Conservation (phyloP, 352 stramenopile species). For the Globisporangium barbulae region DNA sequence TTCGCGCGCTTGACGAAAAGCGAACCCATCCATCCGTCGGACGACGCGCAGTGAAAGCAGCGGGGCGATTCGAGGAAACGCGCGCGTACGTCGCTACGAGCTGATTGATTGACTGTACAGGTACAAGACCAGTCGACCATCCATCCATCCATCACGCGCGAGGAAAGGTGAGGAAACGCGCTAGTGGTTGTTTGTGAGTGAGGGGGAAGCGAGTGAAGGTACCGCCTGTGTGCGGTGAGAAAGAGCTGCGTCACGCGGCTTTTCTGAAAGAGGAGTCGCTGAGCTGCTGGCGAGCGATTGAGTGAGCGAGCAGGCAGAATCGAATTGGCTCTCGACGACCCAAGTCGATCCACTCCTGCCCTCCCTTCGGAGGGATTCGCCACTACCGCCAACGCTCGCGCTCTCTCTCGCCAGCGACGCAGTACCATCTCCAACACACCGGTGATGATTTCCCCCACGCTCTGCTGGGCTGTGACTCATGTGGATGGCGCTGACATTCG, state of each 20-base stretch:
- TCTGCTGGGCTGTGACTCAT: background rate
- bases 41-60: background rate
- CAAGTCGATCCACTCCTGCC: background rate
- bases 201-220: background rate
- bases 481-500: background rate
- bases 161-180: slow-evolving; percentile 6
- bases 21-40: slow-evolving; percentile 9
- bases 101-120: background rate
- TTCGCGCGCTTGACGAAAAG: slow-evolving; percentile 4
- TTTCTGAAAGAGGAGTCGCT: background rate
- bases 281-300: background rate
- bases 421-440: background rate
- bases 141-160: slow-evolving; percentile 12
- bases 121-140: background rate
- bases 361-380: slow-evolving; percentile 1
- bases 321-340: slow-evolving; percentile 1
- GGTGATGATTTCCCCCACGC: background rate
- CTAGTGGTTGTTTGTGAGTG: background rate
- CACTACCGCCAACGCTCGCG: background rate
- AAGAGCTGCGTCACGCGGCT: background rate
- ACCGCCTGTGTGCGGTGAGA: background rate
- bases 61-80: slow-evolving; percentile 1
- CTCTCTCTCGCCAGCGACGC: slow-evolving; percentile 3
- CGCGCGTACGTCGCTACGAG: background rate
- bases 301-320: background rate